Base-by-base conservation (phyloP, 2,329 filamentous ascomycete species). In the Mariannaea elegans region DNA sequence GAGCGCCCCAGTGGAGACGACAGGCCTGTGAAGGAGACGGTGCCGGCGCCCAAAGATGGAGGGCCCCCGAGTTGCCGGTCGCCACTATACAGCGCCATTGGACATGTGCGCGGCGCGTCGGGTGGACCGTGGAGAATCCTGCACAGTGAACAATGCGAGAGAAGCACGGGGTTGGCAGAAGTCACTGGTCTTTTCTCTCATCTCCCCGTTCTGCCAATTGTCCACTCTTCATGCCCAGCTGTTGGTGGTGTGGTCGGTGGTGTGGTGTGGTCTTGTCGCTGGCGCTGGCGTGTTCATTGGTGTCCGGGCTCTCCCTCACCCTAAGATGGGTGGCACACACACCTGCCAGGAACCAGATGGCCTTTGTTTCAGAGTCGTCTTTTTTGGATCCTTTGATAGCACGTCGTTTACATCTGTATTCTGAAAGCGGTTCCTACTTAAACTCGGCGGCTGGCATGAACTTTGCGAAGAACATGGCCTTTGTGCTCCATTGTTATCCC, bases 281-380 rank as follows among this genome's bases (percentile, higher is more conserved):
- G 44, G 44, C 32, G 64, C 48, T 68, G 66, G 66, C 24, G 58
- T 56, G 58, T 61, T 47, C 49, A 39, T 51, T 59, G 56, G 44
- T 9, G 24, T 36, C 39, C 57, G 57, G 29, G 42, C 44, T 21
- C 38, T 34, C 54, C 49, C 19, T 36, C 12, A 27, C 8, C 27
- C 44, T 9, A 16, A 31, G 23, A n/a, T 38, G 31, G 50, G 39
- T 31, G 50, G 50, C 50, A 45, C 41, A 23, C 54, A 12, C 42
- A 46, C 42, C 44, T 34, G 21, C 24, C 45, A 55, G 54, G 61
- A 29, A 38, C 54, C 36, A 47, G 47, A 54, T 64, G 32, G 53
- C 56, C 59, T 63, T 62, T 68, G 67, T 70, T 70, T 70, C 67
- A 69, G 62, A 48, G 48, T 44, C 32, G 42, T 44, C 52, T 54